Evolutionary conservation across 1,139 yeast species (phyloP), one percentile per base, ranked within the genome.

Genomic region (Kurtzmaniella quercitrusa): DNA sequence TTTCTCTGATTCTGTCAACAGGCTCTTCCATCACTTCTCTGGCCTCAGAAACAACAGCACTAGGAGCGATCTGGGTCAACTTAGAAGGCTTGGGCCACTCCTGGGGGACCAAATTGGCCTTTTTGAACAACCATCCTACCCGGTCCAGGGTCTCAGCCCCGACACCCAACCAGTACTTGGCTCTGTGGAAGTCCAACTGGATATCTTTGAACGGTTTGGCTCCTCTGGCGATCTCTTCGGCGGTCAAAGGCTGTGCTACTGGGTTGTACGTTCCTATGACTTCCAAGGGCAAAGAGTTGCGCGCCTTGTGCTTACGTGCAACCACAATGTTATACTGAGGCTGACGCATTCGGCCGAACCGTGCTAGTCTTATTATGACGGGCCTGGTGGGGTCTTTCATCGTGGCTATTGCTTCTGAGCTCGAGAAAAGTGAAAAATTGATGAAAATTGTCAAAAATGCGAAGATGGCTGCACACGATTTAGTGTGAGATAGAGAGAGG

Each of bases 111-210:
- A 85, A 69, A 3, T 90, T 89, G 3, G 89, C 89, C 62, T 87
- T 88, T 58, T 83, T 84, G 61, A 93, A 79, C 48, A 93, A 68
- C 54, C 81, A 81, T 4, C 82, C 77, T 11, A 91, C 95, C 4
- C 94, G 73, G 38, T 86, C 91, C 29, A 94, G 82, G 3, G 96
- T 95, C 60, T 87, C 95, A 1, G 98, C 98, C n/a, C 99, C 99
- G 14, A 89, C 96, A 58, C 97, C 96, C 39, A 93, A 70, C 99
- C 99, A 93, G 66, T 93, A 94, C 63, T 89, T 89, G n/a, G 96
- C 81, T 53, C 97, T 80, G 51, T 82, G 82, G 59, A 93, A 89
- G 61, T 93, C 98, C 40, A 93, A 70, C 53, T 81, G 78, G 36
- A 93, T 79, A 54, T 90, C 90, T 61, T 93, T 93, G 44, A 77